Evolutionary conservation across 169 alveolate genomes (phyloP).

Genomic region (Plasmodium gallinaceum): DNA sequence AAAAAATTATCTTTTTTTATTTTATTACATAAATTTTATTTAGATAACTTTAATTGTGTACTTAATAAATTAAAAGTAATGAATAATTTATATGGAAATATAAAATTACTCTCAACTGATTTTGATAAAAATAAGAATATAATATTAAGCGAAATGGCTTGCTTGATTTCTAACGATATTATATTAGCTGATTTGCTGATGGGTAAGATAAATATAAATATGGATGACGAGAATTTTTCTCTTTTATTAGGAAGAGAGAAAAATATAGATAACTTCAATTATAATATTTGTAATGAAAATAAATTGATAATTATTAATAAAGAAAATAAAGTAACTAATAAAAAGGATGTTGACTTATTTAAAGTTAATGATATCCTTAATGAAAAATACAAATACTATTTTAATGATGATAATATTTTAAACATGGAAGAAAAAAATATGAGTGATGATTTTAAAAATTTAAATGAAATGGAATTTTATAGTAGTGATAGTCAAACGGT

Average conservation of each 20-base stretch:
- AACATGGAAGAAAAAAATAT: background rate
- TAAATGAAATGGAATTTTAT: background rate
- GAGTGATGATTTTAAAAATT: background rate
- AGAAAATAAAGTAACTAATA: background rate
- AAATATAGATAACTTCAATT: background rate
- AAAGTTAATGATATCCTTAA: background rate
- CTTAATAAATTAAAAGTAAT: constrained; percentile 32
- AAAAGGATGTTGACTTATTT: background rate
- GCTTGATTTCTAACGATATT: constrained; percentile 18
- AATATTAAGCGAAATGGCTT: constrained; percentile 16
- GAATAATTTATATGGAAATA: constrained; percentile 18
- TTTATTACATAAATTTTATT: constrained; percentile 31
- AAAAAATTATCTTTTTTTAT: constrained; percentile 40
- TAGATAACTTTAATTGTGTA: constrained; percentile 22
- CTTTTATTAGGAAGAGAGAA: constrained; percentile 7
- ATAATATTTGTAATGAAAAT: constrained; percentile 10
- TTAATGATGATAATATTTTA: background rate
- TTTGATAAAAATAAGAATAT: constrained; percentile 31
- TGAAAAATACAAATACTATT: background rate
- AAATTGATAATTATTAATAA: constrained; percentile 16
- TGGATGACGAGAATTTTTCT: constrained; percentile 17
- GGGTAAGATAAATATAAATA: background rate
- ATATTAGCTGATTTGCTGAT: constrained; percentile 2
- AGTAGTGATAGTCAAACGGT: background rate
- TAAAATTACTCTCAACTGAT: constrained; percentile 32